A percentile compares a stretch with the other conserved stretches of the same genome.
Conservation (phyloP, 2,329 filamentous ascomycete species). For the Drechslerella stenobrocha region DNA sequence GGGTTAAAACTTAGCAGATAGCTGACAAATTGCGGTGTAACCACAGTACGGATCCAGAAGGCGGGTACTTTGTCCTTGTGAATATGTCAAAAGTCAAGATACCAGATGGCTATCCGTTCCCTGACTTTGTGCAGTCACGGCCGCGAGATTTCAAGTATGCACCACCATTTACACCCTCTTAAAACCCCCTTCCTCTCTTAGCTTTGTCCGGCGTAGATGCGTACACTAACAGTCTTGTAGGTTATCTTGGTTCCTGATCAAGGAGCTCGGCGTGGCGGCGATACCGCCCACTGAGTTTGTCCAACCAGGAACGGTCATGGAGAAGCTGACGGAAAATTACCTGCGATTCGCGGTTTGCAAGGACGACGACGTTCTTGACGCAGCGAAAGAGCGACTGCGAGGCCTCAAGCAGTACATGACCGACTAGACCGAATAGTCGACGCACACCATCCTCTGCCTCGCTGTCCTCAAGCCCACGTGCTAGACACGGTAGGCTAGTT, state of each 20-base stretch:
- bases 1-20: background rate
- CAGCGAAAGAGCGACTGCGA: constrained; percentile 73
- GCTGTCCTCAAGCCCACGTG: too few species aligned
- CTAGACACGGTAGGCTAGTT: background rate
- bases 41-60: constrained; percentile 83
- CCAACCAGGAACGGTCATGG: constrained; percentile 69
- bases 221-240: constrained; percentile 2
- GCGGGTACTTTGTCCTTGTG: constrained; percentile 94
- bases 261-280: constrained; percentile 90
- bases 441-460: too few species aligned
- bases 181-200: background rate
- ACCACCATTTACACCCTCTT: background rate
- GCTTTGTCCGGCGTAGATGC: background rate
- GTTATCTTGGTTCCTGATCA: constrained; percentile 93
- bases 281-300: constrained; percentile 98
- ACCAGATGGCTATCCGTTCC: constrained; percentile 83
- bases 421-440: too few species aligned
- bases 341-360: constrained; percentile 88
- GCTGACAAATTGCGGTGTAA: constrained; percentile 47
- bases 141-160: constrained; percentile 80
- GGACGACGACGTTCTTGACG: constrained; percentile 79
- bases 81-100: constrained; percentile 88
- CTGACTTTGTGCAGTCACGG: constrained; percentile 78
- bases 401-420: constrained; percentile 72
- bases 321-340: constrained; percentile 86